A percentile compares a stretch with the other conserved stretches of the same genome.
Conservation (phyloP, 2,329 filamentous ascomycete genomes). For the Cyclaneusma minus region DNA sequence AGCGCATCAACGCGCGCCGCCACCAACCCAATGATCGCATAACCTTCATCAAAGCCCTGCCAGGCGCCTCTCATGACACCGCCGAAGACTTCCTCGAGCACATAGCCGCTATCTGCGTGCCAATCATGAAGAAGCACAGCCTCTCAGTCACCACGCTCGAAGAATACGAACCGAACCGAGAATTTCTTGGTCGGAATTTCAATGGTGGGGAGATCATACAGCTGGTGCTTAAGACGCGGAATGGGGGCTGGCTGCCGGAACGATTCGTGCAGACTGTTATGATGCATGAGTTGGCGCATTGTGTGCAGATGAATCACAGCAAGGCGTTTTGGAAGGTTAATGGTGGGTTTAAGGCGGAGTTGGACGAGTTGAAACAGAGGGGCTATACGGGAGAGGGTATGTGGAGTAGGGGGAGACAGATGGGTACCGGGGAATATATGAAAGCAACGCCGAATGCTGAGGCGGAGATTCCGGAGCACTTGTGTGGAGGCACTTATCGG, state of each 20-base stretch:
- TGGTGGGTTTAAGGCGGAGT: constrained; percentile 54
- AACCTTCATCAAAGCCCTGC: constrained; percentile 71
- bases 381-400: constrained; percentile 69
- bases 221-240: constrained; percentile 57
- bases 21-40: constrained; percentile 65
- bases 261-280: constrained; percentile 85
- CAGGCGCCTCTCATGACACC: constrained; percentile 43
- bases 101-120: constrained; percentile 65
- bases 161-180: constrained; percentile 65
- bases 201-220: constrained; percentile 81
- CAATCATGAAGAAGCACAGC: constrained; percentile 52
- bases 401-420: constrained; percentile 57
- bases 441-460: constrained; percentile 32
- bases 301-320: constrained; percentile 84
- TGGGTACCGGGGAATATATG: constrained; percentile 46
- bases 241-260: constrained; percentile 63
- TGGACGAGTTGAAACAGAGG: constrained; percentile 54
- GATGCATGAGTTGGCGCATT: constrained; percentile 77
- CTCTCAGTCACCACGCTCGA: constrained; percentile 57
- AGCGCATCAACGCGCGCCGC: constrained; percentile 61
- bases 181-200: constrained; percentile 82
- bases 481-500: constrained; percentile 70
- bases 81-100: constrained; percentile 59
- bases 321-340: constrained; percentile 67
- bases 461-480: constrained; percentile 49